Evolutionary conservation across 2,329 filamentous ascomycete genomes (phyloP).

Genomic region (Pseudogymnoascus sp.): DNA sequence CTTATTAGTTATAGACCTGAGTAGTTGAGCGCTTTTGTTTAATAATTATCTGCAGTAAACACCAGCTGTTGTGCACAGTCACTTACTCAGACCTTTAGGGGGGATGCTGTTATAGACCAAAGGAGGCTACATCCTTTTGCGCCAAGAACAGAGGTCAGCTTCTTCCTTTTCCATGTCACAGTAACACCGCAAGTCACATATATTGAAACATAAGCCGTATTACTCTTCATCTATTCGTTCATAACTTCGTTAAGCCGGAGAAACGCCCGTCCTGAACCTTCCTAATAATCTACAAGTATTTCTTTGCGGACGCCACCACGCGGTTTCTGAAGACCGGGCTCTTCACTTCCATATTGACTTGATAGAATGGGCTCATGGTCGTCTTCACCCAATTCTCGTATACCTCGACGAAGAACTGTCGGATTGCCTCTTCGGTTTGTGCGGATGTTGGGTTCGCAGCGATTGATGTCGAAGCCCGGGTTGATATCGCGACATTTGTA

Average conservation of each 20-base stretch:
- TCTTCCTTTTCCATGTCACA: background rate
- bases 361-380: constrained; percentile 94
- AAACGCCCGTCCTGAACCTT: background rate
- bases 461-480: constrained; percentile 58
- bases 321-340: constrained; percentile 78
- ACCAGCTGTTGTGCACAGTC: background rate
- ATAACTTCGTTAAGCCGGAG: background rate
- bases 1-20: background rate
- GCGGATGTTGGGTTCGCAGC: constrained; percentile 78
- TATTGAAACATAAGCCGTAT: background rate
- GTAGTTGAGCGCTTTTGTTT: background rate
- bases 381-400: constrained; percentile 97
- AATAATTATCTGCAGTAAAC: background rate
- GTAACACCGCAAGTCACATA: background rate
- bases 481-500: constrained; percentile 34
- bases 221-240: background rate
- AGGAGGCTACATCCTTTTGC: background rate
- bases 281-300: constrained; percentile 56
- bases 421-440: constrained; percentile 89
- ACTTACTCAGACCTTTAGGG: too few species aligned
- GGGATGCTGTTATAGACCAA: background rate
- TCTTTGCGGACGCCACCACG: constrained; percentile 81
- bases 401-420: constrained; percentile 88
- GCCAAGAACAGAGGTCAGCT: background rate
- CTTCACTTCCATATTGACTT: constrained; percentile 70